Percentiles rank a stretch among this genome's conserved stretches.
Conservation (phyloP, 345 rosid species). For the Psidium friedrichsthalianum region DNA sequence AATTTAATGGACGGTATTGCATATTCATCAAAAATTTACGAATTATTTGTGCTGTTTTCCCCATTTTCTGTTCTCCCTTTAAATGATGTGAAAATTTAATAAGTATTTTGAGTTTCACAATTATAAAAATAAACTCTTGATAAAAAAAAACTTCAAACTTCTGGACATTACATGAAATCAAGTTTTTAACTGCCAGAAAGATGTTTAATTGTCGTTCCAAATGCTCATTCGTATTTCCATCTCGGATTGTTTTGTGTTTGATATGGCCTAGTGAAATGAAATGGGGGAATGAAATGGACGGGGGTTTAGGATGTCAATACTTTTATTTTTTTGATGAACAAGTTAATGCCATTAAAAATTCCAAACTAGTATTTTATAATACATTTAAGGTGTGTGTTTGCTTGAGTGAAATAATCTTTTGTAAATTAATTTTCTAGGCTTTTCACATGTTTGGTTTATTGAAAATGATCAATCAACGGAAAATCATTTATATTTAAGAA, state of each 20-base stretch:
- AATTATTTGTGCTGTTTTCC: not conserved
- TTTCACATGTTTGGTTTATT: too few species aligned
- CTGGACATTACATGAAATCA: rapidly evolving
- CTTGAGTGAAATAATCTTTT: too few species aligned
- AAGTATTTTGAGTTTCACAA: not conserved
- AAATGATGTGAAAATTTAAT: rapidly evolving
- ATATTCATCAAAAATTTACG: too few species aligned
- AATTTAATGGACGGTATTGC: rapidly evolving
- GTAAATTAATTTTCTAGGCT: too few species aligned
- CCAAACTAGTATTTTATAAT: not conserved
- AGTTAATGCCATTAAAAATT: too few species aligned
- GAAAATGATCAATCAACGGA: too few species aligned
- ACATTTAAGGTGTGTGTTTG: not conserved
- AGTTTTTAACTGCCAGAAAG: not conserved
- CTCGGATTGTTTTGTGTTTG: rapidly evolving
- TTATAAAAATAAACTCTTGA: rapidly evolving
- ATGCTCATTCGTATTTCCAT: not conserved
- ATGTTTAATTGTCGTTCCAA: not conserved
- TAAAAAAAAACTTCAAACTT: rapidly evolving
- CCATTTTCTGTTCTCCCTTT: rapidly evolving
- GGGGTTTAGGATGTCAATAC: rapidly evolving
- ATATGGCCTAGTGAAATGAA: rapidly evolving
- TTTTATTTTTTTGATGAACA: not conserved
- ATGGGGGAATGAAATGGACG: too few species aligned
- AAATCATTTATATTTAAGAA: too few species aligned